Conservation (phyloP, 805 yeast genomes). For the Kluyveromyces siamensis region DNA sequence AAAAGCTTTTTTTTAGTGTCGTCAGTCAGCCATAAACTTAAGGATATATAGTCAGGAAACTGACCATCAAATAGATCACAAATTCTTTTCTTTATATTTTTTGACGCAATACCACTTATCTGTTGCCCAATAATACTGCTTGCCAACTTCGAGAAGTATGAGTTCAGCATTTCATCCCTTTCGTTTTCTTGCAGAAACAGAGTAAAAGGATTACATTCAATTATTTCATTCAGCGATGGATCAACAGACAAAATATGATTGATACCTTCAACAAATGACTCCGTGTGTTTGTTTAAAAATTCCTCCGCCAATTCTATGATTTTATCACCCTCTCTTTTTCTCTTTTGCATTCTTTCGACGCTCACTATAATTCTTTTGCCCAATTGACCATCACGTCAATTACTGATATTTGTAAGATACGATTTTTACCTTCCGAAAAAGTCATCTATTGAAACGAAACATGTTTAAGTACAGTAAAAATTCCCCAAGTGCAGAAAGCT, state of each 20-base stretch:
- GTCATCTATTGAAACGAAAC: neutral
- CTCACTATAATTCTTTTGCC: too few relatives aligned
- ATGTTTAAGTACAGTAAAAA: too few relatives aligned
- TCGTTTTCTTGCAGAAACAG: slow-evolving; percentile 16
- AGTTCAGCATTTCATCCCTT: slow-evolving; percentile 13
- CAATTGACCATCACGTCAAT: neutral
- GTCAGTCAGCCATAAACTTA: slow-evolving; percentile 28
- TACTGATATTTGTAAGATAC: neutral
- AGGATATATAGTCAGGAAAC: slow-evolving; percentile 45
- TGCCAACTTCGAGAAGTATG: slow-evolving; percentile 35
- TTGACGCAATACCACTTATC: slow-evolving; percentile 74
- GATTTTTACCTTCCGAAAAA: neutral
- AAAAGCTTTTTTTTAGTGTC: slow-evolving; percentile 36
- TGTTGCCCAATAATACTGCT: slow-evolving; percentile 60
- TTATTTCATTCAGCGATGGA: slow-evolving; percentile 27
- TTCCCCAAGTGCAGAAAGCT: neutral
- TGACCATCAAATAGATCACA: slow-evolving; percentile 27
- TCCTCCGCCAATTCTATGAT: slow-evolving; percentile 17
- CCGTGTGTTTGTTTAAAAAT: slow-evolving; percentile 21
- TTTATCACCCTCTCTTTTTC: slow-evolving; percentile 6
- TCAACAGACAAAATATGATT: slow-evolving; percentile 28
- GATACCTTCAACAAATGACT: slow-evolving; percentile 30
- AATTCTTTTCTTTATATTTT: slow-evolving; percentile 47
- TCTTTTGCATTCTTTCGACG: neutral
- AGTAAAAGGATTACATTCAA: slow-evolving; percentile 21